Conservation (phyloP, 2,329 filamentous ascomycete genomes). For the Diplodia sapinea region DNA sequence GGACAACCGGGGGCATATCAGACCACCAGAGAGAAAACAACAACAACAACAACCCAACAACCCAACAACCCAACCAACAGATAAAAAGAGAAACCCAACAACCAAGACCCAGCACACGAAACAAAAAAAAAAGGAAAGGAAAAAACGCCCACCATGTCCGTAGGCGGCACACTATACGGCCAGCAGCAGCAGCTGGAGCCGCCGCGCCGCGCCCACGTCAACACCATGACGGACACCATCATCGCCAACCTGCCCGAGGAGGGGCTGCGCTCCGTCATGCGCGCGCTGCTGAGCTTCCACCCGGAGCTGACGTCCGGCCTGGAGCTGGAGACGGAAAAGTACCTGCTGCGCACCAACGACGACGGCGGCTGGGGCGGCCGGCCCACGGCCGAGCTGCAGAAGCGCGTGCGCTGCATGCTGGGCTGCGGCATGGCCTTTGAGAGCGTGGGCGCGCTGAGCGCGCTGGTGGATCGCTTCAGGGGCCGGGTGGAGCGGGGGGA, state of each 20-base stretch:
- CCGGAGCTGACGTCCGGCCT: constrained; percentile 43
- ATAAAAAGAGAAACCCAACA: neutral
- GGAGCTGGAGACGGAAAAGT: constrained; percentile 41
- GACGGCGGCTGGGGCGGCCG: neutral
- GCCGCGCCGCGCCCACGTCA: constrained; percentile 48
- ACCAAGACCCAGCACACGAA: neutral
- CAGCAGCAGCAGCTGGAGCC: neutral
- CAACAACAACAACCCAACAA: neutral
- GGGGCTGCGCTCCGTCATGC: constrained; percentile 49
- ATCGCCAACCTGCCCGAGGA: constrained; percentile 52
- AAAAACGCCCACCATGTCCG: neutral
- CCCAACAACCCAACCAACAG: neutral
- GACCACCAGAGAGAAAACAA: neutral
- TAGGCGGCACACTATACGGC: neutral
- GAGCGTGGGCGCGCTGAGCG: constrained; percentile 34
- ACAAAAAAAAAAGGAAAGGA: too few species aligned
- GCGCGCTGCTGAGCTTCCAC: constrained; percentile 42
- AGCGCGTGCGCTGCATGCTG: constrained; percentile 42
- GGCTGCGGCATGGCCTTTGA: constrained; percentile 44
- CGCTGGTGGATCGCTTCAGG: neutral
- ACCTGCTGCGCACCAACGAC: constrained; percentile 33
- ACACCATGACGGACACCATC: constrained; percentile 56
- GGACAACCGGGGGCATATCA: neutral
- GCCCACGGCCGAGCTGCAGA: constrained; percentile 22
- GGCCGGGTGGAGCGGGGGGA: neutral